Evolutionary conservation across 2,329 filamentous ascomycete genomes (phyloP), one percentile per base, ranked within the genome.

Genomic region (Periconia sp.): DNA sequence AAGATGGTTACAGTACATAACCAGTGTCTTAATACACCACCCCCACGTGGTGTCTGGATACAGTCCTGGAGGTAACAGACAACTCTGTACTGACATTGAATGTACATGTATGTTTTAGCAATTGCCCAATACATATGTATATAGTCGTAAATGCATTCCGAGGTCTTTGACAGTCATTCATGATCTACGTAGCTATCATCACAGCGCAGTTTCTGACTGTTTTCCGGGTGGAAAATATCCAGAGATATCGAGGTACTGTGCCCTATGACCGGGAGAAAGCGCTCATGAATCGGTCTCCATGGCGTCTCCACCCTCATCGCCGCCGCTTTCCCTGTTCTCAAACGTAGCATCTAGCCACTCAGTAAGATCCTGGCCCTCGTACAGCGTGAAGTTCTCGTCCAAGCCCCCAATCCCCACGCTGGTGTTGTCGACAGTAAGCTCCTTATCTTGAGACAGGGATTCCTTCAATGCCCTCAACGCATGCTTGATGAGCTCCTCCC

Each of bases 371-470:
- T 91, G 86, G 14, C 92, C 92, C 73, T 99, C 94, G 69, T 90
- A 94, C 61, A 96, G 81, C 81, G 90, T 91, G 79, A 97, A 97
- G 59, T 85, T 84, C 81, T 97, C 90, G 46, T 83, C 78, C 46
- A 85, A 64, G 10, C 92, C 92, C 19, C 92, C 90, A 56, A 97
- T 82, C 37, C 90, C 92, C 50, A 99, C 85, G 64, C 91, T 96
- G 50, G 92, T 96, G 79, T 99, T 99, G 75, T 97, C 94, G 41
- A 97, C 85, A 51, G 93, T 97, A 74, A 99, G 80, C 82, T 97
- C 92, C 81, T 95, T 96, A 78, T 99, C 94, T 83, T 97, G 93
- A 53, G 90, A 89, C 74, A 99, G 80, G 65, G 90, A 96, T 82
- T 99, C 94, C 82, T 96, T 96, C 72, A 99, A 81, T 48, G 94